Evolutionary conservation across 2,329 filamentous ascomycete species (phyloP).

Genomic region (Cytospora chrysosperma): DNA sequence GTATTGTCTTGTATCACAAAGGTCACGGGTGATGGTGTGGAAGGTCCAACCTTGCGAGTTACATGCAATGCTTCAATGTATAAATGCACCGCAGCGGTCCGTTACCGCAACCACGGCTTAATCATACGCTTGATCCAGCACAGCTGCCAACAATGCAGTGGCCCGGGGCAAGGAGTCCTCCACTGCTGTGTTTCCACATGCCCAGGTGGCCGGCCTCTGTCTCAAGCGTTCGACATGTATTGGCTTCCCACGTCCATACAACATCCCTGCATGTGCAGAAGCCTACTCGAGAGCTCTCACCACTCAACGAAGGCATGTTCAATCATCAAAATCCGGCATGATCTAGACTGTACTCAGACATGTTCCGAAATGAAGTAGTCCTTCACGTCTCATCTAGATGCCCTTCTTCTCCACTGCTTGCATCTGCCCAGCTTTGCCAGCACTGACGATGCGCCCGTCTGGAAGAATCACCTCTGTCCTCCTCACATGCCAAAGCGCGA

Average conservation of each 20-base stretch:
- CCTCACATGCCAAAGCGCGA: conserved; percentile 41
- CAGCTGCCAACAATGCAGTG: not conserved
- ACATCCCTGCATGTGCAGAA: not conserved
- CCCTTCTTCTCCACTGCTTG: conserved; percentile 4
- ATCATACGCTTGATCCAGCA: conserved; percentile 9
- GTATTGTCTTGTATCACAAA: conserved; percentile 5
- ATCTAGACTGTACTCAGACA: not conserved
- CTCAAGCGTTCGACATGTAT: not conserved
- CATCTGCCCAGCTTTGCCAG: not conserved
- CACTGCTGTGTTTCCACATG: not conserved
- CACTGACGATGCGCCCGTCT: conserved; percentile 37
- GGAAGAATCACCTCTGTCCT: conserved; percentile 39
- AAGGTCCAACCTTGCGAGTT: not conserved
- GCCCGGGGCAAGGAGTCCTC: not conserved
- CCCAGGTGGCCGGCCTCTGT: too few species aligned
- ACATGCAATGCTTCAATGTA: not conserved
- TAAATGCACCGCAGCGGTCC: not conserved
- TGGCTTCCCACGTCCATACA: not conserved
- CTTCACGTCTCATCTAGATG: not conserved
- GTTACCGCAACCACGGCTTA: not conserved
- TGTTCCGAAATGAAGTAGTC: not conserved
- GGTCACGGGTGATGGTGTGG: conserved; percentile 1
- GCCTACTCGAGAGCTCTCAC: not conserved
- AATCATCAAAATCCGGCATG: not conserved
- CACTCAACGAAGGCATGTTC: not conserved